Evolutionary conservation across 2,329 filamentous ascomycete species (phyloP), one percentile per base, ranked within the genome.

Genomic region (Trichoderma atrobrunneum): DNA sequence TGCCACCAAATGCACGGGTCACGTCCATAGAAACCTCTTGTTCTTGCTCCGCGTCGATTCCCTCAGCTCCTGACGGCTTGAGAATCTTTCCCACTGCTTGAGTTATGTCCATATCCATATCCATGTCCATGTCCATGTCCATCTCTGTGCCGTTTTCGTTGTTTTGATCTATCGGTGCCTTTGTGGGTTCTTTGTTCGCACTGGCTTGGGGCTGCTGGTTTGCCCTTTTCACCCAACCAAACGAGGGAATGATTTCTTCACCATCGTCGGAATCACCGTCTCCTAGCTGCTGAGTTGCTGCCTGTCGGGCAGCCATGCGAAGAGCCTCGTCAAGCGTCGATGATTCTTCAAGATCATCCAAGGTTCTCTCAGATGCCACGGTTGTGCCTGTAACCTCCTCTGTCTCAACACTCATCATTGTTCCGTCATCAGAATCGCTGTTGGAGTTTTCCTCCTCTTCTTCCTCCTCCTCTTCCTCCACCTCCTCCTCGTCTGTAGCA

Each of bases 1-100:
- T 98, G 3, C 91, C 89, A 10, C 95, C 95, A 68, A 97, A 85
- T 10, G 90, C 93, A 70, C 89, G 90, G 2, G 95, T 98, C 8
- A 98, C 93, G 76, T 98, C 95, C 95, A 98, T 98, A 26, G 93
- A 96, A 86, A 97, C 91, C 51, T 95, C 93, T 74, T 89, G 88
- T 24, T 88, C 87, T 28, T 87, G 83, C 3, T 79, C 76, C 12
- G 59, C 51, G 18, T 81, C 79, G 14, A 85, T 84, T 14, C 87
- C 85, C 6, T 82, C 79, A 28, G 85, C 21, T 10, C 18, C 21
- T 16, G 66, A 78, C 66, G 85, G 28, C 73, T 78, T 80, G 51
- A 87, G 77, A 57, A 90, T 90, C n/a, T 86, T 84, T 5, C 88
- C 88, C 59, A 89, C 82, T 10, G 86, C 84, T 57, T 80, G 81